Evolutionary conservation across 495 filamentous ascomycete genomes (phyloP).

Genomic region (Haplographium delicatum): DNA sequence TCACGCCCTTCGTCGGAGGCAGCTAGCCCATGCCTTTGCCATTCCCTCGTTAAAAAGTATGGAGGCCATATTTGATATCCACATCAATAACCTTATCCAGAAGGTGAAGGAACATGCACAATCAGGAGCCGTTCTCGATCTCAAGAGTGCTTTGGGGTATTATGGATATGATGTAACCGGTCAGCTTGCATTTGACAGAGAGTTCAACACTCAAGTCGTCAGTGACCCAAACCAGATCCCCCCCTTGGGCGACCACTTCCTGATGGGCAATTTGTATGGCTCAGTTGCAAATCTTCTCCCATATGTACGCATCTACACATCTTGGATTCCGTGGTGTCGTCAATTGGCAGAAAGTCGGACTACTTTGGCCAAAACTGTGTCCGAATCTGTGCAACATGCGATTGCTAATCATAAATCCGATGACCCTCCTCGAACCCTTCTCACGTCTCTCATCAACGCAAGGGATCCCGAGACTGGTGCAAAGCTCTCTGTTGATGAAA

Average conservation of each 20-base stretch:
- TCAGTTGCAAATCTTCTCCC: neutral
- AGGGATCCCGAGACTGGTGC: slow-evolving; percentile 10
- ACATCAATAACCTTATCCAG: neutral
- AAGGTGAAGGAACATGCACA: neutral
- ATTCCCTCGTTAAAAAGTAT: neutral
- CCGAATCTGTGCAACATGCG: neutral
- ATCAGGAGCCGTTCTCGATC: neutral
- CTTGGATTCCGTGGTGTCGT: neutral
- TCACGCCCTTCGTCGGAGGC: neutral
- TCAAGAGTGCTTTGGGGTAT: neutral
- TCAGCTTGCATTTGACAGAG: slow-evolving; percentile 1
- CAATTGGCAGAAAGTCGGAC: neutral
- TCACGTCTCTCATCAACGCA: slow-evolving; percentile 8
- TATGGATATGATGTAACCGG: neutral
- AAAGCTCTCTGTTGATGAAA: neutral
- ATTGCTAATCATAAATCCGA: too few relatives aligned
- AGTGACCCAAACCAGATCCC: neutral
- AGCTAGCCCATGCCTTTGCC: neutral
- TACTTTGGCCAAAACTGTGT: neutral
- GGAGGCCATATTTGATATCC: neutral
- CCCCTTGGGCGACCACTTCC: slow-evolving; percentile 1
- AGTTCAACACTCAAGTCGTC: neutral
- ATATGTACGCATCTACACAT: neutral
- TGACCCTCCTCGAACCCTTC: neutral
- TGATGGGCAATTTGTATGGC: neutral